Evolutionary conservation across 2,329 filamentous ascomycete genomes (phyloP).

Genomic region (Coniochaeta ligniaria): DNA sequence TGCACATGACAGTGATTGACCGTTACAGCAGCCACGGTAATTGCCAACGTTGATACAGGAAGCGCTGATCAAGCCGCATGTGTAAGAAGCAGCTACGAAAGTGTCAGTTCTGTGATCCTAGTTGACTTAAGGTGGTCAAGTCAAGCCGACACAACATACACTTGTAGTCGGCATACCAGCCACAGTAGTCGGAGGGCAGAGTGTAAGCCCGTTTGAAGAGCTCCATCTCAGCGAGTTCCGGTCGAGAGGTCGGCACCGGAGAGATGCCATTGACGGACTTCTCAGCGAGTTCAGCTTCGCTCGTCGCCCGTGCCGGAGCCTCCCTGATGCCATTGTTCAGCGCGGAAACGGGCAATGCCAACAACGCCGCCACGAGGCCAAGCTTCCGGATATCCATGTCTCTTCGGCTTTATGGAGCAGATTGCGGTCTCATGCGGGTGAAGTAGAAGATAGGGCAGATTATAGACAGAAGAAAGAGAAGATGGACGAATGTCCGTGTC

Average conservation of each 20-base stretch:
- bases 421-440: neutral
- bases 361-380: neutral
- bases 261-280: neutral
- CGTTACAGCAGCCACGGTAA: slow-evolving; percentile 2
- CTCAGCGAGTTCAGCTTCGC: neutral
- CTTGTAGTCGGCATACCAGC: neutral
- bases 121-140: neutral
- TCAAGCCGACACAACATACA: neutral
- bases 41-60: slow-evolving; percentile 2
- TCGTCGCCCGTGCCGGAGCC: neutral
- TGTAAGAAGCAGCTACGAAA: neutral
- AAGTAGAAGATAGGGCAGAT: no score
- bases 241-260: neutral
- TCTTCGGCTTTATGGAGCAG: neutral
- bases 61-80: neutral
- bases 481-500: neutral
- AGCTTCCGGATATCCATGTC: neutral
- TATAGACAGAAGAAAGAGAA: neutral
- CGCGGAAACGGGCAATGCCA: neutral
- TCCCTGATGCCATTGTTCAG: neutral
- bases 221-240: neutral
- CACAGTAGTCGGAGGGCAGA: neutral
- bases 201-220: neutral
- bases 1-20: neutral
- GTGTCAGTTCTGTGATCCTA: neutral